Evolutionary conservation across 768 basidiomycete species (phyloP).

Genomic region (Asterophora parasitica): DNA sequence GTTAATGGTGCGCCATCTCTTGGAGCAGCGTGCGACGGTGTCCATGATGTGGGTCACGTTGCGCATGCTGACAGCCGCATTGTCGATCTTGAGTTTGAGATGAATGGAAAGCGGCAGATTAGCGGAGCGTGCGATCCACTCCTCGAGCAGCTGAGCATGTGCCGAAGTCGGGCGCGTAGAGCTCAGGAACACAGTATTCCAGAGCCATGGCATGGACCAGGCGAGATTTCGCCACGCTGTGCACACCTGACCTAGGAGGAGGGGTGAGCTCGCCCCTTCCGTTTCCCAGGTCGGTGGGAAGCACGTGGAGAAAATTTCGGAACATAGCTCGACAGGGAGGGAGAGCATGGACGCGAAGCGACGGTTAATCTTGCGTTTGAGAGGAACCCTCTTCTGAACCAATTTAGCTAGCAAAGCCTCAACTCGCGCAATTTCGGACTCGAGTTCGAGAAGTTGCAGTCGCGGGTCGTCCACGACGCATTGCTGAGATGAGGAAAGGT

Average conservation of each 20-base stretch:
- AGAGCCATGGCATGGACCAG: constrained; percentile 27
- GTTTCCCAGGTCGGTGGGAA: constrained; percentile 4
- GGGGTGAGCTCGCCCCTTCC: constrained; percentile 12
- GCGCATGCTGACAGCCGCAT: constrained; percentile 2
- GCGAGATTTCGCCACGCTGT: constrained; percentile 24
- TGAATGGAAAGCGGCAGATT: constrained; percentile 17
- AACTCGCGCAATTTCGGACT: constrained; percentile 12
- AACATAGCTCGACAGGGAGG: constrained; percentile 17
- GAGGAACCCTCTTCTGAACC: constrained; percentile 9
- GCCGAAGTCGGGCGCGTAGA: constrained; percentile 13
- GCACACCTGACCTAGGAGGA: constrained; percentile 23
- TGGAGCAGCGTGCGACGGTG: constrained; percentile 12
- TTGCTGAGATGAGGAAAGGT: background rate
- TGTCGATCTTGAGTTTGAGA: constrained; percentile 1
- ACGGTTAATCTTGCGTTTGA: constrained; percentile 17
- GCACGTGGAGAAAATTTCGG: constrained; percentile 17
- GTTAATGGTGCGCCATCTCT: constrained; percentile 13
- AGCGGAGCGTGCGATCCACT: constrained; percentile 25
- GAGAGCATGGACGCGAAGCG: constrained; percentile 13
- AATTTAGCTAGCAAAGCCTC: constrained; percentile 12
- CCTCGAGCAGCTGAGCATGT: constrained; percentile 19
- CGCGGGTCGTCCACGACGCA: constrained; percentile 12
- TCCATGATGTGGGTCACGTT: constrained; percentile 15
- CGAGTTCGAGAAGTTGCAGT: constrained; percentile 13
- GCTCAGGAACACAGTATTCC: constrained; percentile 20